Percentiles rank a stretch among this genome's conserved stretches.
Conservation (phyloP, 2,329 filamentous ascomycete genomes). For the Scorias spongiosa region DNA sequence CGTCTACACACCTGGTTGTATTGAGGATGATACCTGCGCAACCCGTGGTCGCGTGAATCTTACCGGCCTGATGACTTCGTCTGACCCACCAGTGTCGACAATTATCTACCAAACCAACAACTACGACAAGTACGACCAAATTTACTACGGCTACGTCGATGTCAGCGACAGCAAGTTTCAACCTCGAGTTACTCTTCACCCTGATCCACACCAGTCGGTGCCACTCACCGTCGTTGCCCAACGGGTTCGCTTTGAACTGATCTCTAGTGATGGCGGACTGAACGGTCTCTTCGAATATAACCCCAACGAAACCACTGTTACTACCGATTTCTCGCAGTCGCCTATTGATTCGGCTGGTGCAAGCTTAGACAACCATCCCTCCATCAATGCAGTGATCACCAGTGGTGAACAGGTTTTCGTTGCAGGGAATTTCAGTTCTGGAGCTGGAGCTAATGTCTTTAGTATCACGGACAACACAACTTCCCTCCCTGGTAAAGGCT, state of each 20-base stretch:
- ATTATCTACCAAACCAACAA: conserved; percentile 81
- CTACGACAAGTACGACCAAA: conserved; percentile 89
- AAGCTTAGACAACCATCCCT: conserved; percentile 50
- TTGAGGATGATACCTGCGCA: conserved; percentile 60
- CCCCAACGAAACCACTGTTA: conserved; percentile 43
- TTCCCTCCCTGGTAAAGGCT: conserved; percentile 51
- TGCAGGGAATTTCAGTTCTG: conserved; percentile 68
- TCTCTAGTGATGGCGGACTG: conserved; percentile 61
- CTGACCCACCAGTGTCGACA: conserved; percentile 37
- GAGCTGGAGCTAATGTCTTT: conserved; percentile 58
- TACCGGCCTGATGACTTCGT: conserved; percentile 49
- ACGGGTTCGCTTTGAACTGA: conserved; percentile 61
- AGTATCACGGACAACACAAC: conserved; percentile 50
- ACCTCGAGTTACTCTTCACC: conserved; percentile 63
- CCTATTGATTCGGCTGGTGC: conserved; percentile 63
- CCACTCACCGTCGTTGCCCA: conserved; percentile 76
- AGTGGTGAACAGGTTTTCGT: conserved; percentile 54
- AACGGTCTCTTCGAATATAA: conserved; percentile 88
- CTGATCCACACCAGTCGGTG: conserved; percentile 47
- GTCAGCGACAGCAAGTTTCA: conserved; percentile 57
- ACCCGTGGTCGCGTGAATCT: conserved; percentile 71
- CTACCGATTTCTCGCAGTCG: conserved; percentile 53
- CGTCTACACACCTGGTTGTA: conserved; percentile 83
- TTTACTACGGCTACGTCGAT: conserved; percentile 77
- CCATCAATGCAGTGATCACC: conserved; percentile 53